Evolutionary conservation across 192 early-diverging fungal species (phyloP).

Genomic region (Rhizophagus prolifer): DNA sequence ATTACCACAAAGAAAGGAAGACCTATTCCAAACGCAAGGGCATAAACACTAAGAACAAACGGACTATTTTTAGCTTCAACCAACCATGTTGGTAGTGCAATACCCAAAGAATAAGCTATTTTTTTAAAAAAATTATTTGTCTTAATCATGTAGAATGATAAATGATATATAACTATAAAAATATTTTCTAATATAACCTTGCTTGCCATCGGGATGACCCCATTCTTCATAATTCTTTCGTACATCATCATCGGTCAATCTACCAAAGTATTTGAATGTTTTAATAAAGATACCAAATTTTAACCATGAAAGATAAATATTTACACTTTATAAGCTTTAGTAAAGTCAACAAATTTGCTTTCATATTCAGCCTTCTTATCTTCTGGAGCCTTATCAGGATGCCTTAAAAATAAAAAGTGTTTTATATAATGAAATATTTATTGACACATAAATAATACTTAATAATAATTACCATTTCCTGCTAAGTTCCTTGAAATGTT

Average conservation of each 20-base stretch:
- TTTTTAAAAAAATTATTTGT: no score
- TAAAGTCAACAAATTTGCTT: conserved; percentile 79
- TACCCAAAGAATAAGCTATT: conserved; percentile 77
- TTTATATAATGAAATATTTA: conserved; percentile 49
- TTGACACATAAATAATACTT: background rate
- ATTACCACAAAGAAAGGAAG: conserved; percentile 83
- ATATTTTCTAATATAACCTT: conserved; percentile 37
- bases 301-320: conserved; percentile 21
- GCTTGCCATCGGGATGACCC: conserved; percentile 97
- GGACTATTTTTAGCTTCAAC: conserved; percentile 83
- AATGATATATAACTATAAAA: background rate
- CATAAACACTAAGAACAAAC: conserved; percentile 84
- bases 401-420: conserved; percentile 51
- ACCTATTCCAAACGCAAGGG: conserved; percentile 81
- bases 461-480: conserved; percentile 42
- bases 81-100: conserved; percentile 90
- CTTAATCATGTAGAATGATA: background rate
- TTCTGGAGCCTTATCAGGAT: conserved; percentile 75
- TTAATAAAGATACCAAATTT: background rate
- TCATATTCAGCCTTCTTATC: conserved; percentile 70
- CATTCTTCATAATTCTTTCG: conserved; percentile 92
- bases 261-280: conserved; percentile 31
- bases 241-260: conserved; percentile 87
- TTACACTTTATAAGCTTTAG: conserved; percentile 91
- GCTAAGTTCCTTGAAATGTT: conserved; percentile 69